Evolutionary conservation across 495 filamentous ascomycete species (phyloP).

Genomic region (Xylaria sp.): DNA sequence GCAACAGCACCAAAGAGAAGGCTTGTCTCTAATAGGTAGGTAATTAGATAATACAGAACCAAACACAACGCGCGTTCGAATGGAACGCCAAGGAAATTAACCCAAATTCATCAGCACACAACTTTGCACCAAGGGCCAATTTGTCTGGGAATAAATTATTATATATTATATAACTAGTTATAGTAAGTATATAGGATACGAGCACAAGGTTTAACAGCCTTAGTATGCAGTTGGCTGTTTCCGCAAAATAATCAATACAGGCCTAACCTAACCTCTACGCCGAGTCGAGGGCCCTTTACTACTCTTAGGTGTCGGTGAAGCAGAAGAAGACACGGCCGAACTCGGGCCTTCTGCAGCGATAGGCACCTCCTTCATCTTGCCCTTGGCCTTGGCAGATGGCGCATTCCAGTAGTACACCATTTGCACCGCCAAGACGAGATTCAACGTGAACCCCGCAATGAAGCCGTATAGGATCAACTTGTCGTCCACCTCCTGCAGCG

Average conservation of each 20-base stretch:
- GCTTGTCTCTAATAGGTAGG: conserved; percentile 27
- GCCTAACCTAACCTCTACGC: conserved; percentile 56
- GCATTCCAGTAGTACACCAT: conserved; percentile 98
- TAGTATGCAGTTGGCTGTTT: no score
- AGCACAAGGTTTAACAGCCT: background rate
- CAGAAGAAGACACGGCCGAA: conserved; percentile 42
- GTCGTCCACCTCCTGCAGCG: conserved; percentile 93
- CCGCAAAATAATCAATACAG: background rate
- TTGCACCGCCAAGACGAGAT: conserved; percentile 83
- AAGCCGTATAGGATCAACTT: conserved; percentile 93
- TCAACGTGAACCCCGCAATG: conserved; percentile 85
- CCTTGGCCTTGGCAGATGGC: conserved; percentile 60
- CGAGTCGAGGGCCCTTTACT: conserved; percentile 63
- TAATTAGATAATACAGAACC: background rate
- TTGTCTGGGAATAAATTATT: background rate
- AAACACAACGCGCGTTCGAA: background rate
- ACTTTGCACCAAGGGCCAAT: background rate
- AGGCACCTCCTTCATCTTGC: conserved; percentile 53
- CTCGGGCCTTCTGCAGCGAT: conserved; percentile 29
- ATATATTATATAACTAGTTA: no score
- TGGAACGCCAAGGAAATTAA: conserved; percentile 1
- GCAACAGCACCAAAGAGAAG: background rate
- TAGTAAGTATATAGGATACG: no score
- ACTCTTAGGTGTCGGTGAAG: conserved; percentile 46
- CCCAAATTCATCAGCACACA: background rate